Percentiles rank a stretch among this genome's conserved stretches.
Conservation (phyloP, 495 filamentous ascomycete species). For the Venustampulla echinocandica region DNA sequence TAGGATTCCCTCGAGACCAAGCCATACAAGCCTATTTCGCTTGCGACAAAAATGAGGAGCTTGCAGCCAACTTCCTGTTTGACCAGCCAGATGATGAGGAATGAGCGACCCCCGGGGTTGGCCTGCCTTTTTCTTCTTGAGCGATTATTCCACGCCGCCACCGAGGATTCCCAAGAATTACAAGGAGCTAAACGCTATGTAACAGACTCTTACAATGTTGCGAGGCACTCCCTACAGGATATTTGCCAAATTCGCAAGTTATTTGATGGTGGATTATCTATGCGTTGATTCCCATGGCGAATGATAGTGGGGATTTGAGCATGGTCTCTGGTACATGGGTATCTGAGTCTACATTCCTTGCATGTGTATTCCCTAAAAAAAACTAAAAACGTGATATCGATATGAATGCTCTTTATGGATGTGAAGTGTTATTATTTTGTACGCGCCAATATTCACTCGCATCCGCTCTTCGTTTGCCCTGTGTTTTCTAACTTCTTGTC, state of each 20-base stretch:
- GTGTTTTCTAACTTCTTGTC: too few species aligned
- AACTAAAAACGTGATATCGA: too few species aligned
- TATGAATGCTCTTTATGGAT: too few species aligned
- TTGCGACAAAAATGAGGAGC: conserved; percentile 97
- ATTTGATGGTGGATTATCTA: conserved; percentile 1
- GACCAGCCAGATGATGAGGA: conserved; percentile 90
- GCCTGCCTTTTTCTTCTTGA: conserved; percentile 8
- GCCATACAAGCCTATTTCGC: conserved; percentile 99
- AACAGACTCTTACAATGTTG: not conserved
- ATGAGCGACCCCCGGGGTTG: conserved; percentile 3
- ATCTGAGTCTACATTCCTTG: conserved; percentile 4
- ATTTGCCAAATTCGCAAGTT: too few species aligned
- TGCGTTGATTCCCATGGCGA: conserved; percentile 1
- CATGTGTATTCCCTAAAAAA: not conserved
- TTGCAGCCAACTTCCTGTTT: conserved; percentile 95
- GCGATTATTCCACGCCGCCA: conserved; percentile 3
- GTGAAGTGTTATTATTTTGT: too few species aligned
- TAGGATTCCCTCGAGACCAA: conserved; percentile 86
- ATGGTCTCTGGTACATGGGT: not conserved
- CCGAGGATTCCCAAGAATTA: not conserved
- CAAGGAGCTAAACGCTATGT: not conserved
- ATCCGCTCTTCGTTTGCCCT: too few species aligned
- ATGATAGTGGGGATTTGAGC: conserved; percentile 3
- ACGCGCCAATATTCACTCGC: too few species aligned
- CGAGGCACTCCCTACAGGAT: too few species aligned